These are phyloP conservation scores for Sugiyamaella mastotermitis DNA, from an alignment of 805 yeast genomes.

Conservation along the genomic window DNA sequence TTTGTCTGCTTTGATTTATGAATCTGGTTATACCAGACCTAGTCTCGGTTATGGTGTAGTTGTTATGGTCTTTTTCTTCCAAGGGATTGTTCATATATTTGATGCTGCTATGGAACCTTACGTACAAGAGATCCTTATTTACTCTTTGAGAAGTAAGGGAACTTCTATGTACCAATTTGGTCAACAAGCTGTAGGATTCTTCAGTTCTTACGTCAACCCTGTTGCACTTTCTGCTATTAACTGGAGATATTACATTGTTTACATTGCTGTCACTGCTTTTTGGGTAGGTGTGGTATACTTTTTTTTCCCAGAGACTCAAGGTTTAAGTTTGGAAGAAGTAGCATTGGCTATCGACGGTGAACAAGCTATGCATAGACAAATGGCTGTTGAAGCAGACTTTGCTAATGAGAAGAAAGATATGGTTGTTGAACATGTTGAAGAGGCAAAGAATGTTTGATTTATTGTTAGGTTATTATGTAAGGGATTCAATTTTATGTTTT, in stretches of 20 bases:
- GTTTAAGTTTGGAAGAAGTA: conserved; percentile 39
- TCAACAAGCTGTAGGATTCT: conserved; percentile 19
- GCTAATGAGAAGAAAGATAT: no score
- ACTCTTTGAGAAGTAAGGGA: conserved; percentile 37
- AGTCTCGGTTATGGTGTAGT: conserved; percentile 13
- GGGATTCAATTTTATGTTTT: no score
- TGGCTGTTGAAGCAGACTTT: not conserved
- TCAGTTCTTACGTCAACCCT: conserved; percentile 33
- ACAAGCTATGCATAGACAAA: no score
- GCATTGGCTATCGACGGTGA: conserved; percentile 37
- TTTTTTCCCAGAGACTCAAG: conserved; percentile 38
- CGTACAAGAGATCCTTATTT: conserved; percentile 22
- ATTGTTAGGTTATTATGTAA: no score
- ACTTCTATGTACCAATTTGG: conserved; percentile 26
- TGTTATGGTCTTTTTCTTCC: conserved; percentile 15
- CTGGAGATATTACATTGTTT: conserved; percentile 42
- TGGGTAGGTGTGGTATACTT: conserved; percentile 30
- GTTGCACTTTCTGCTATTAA: conserved; percentile 37
- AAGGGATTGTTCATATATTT: conserved; percentile 14
- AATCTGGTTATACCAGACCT: conserved; percentile 5
- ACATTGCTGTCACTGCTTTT: conserved; percentile 22
- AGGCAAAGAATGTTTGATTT: no score
- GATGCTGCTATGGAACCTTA: conserved; percentile 15
- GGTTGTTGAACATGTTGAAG: no score
- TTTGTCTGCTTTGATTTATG: conserved; percentile 37